Evolutionary conservation across 75 land plant species (phyloP).

Genomic region (Pinus albicaulis): DNA sequence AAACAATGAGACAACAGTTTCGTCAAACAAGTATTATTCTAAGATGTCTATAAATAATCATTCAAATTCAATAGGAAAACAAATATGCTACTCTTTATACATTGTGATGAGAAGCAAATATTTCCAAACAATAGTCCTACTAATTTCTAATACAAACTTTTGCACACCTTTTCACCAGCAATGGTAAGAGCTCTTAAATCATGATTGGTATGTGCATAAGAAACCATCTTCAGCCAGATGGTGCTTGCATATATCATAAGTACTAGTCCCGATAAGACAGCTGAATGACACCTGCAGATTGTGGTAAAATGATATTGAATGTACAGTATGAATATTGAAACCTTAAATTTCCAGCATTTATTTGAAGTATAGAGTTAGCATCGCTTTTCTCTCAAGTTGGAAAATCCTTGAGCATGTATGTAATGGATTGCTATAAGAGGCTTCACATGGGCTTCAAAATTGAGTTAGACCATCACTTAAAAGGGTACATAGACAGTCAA

Average conservation of each 20-base stretch:
- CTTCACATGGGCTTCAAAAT: background rate
- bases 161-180: conserved; percentile 48
- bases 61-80: too few species aligned
- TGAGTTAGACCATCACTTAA: background rate
- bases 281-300: conserved; percentile 74
- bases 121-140: background rate
- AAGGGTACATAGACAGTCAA: background rate
- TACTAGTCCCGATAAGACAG: conserved; percentile 71
- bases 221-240: conserved; percentile 90
- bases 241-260: conserved; percentile 78
- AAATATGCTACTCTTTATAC: too few species aligned
- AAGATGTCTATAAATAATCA: background rate
- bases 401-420: background rate
- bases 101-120: background rate
- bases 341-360: background rate
- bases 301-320: background rate
- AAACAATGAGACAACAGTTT: background rate
- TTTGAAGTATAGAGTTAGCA: background rate
- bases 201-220: conserved; percentile 87
- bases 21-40: background rate
- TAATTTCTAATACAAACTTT: background rate
- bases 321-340: background rate
- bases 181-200: conserved; percentile 57
- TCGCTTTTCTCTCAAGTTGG: background rate
- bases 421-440: background rate